phyloP scores from a whole-genome alignment of 495 filamentous ascomycete species.

The Clohesyomyces aquaticus region DNA sequence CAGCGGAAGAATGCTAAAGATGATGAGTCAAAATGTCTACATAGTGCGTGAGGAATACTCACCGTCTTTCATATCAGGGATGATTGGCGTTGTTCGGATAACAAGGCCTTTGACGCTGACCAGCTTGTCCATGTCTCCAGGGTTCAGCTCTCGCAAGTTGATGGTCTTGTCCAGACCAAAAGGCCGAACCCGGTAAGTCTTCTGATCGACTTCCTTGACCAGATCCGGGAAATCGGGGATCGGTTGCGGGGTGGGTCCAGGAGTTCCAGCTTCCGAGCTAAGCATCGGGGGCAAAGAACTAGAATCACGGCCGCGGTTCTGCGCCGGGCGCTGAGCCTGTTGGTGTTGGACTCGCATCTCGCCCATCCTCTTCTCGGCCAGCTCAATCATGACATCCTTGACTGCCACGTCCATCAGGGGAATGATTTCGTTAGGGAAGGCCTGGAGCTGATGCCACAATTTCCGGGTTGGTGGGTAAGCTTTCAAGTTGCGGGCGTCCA shows the following conservation, averaged over 20 bases:
- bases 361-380: constrained; percentile 80
- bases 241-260: constrained; percentile 42
- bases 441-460: constrained; percentile 91
- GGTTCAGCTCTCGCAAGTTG: constrained; percentile 95
- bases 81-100: constrained; percentile 92
- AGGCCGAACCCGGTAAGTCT: constrained; percentile 80
- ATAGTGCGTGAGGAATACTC: constrained; percentile 30
- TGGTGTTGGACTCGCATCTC: constrained; percentile 64
- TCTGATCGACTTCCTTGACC: constrained; percentile 66
- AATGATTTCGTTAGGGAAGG: constrained; percentile 93
- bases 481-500: constrained; percentile 88
- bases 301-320: constrained; percentile 49
- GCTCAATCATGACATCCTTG: constrained; percentile 90
- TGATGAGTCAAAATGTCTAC: neutral
- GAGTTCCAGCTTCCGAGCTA: constrained; percentile 66
- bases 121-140: constrained; percentile 95
- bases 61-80: constrained; percentile 96
- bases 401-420: constrained; percentile 93
- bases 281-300: constrained; percentile 77
- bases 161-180: constrained; percentile 85
- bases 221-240: constrained; percentile 59
- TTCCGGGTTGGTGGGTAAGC: constrained; percentile 90
- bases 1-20: constrained; percentile 79
- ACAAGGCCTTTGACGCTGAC: constrained; percentile 95
- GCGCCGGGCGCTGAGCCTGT: constrained; percentile 49